Evolutionary conservation across 2,329 filamentous ascomycete genomes (phyloP).

Genomic region (Colletotrichum godetiae): DNA sequence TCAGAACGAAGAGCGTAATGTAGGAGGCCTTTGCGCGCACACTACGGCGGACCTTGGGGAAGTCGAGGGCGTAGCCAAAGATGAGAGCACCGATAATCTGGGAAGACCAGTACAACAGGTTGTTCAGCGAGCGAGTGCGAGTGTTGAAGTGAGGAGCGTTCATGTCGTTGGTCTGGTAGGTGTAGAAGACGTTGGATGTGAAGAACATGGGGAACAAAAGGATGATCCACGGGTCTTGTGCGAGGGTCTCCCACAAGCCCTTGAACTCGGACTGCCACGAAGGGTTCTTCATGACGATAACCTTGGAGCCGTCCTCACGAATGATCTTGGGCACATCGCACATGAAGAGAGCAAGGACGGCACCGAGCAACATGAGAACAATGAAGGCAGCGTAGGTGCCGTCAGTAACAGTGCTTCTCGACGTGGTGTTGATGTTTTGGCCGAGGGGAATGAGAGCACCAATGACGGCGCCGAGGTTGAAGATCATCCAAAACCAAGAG

Average conservation of each 20-base stretch:
- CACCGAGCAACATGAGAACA: conserved; percentile 81
- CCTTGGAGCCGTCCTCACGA: conserved; percentile 80
- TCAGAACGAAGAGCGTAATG: conserved; percentile 72
- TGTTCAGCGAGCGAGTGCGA: conserved; percentile 81
- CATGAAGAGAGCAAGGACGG: conserved; percentile 75
- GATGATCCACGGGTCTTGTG: conserved; percentile 77
- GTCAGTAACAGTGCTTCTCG: conserved; percentile 66
- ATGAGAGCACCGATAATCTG: conserved; percentile 82
- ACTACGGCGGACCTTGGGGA: conserved; percentile 67
- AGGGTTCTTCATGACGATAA: conserved; percentile 92
- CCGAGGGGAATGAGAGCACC: conserved; percentile 81
- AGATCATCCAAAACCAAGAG: conserved; percentile 93
- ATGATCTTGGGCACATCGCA: conserved; percentile 78
- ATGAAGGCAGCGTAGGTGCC: conserved; percentile 92
- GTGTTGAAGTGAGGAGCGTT: conserved; percentile 79
- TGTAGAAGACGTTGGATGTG: conserved; percentile 86
- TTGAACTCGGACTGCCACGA: conserved; percentile 83
- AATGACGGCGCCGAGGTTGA: conserved; percentile 91
- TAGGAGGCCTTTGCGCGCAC: conserved; percentile 75
- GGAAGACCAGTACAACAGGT: conserved; percentile 80
- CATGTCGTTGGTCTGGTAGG: conserved; percentile 78
- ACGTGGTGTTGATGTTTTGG: conserved; percentile 72
- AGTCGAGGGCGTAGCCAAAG: conserved; percentile 79
- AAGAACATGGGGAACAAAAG: conserved; percentile 86
- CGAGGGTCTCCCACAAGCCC: conserved; percentile 80